Base-by-base conservation (phyloP, 2,329 filamentous ascomycete species). In the Cladosporium sp. region DNA sequence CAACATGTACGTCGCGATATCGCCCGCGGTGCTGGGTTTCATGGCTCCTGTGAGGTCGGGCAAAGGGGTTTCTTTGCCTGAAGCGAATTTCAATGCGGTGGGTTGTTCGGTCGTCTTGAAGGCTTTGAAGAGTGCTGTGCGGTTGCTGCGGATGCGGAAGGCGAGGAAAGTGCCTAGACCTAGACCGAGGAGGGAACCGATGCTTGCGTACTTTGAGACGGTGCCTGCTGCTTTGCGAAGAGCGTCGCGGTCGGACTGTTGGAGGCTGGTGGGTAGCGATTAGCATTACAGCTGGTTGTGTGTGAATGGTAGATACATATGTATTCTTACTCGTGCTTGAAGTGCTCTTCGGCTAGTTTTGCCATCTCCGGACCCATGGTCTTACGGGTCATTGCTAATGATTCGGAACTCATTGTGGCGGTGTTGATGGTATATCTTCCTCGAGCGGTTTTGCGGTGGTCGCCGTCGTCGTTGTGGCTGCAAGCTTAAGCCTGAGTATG, bases 61-160 rank as follows among this genome's bases (percentile, higher is more conserved):
- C 1, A 89, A 73, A 0, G 79, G 66, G 65, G 87, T 84, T 49
- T 78, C 79, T 17, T 83, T 75, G 0, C 86, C 86, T 62, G 82
- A 79, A 0, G 82, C 79, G 68, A 89, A 89, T 13, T 80, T 73
- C 5, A 89, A 78, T 54, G 83, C 77, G 0, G 80, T 82, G 0
- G 86, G 86, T 68, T 81, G 83, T 67, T 88, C 83, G 52, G 78
- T 73, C 0, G 84, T 78, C 19, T 80, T 78, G 72, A 89, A 83
- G 6, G 82, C 80, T 42, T 79, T 77, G 74, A 87, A 88, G 70
- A 86, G 80, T n/a, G 78, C 75, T 32, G 75, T 71, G 45, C 86
- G 79, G 59, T 80, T 77, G 37, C 72, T 72, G 37, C 86, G 77
- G 10, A 88, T 68, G 9, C 84, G 77, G 62, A 80, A 79, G 3